A percentile compares a stretch with the other conserved stretches of the same genome.
Conservation (phyloP, 768 basidiomycete species). For the Kwoniella sp. region DNA sequence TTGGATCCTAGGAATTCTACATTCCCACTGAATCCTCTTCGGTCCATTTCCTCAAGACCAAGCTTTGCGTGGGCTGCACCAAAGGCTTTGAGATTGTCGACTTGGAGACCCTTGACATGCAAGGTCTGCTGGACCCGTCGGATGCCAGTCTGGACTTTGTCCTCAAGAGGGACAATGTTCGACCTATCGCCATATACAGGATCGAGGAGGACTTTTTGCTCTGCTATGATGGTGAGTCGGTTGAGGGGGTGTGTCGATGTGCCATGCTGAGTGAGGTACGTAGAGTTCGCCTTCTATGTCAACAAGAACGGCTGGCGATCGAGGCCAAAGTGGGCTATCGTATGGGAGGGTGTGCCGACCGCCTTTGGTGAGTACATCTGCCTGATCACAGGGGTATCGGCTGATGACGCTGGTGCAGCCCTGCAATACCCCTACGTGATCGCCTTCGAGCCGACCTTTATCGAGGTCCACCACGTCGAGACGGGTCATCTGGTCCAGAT, state of each 20-base stretch:
- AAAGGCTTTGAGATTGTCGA: conserved; percentile 99
- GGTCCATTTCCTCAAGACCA: conserved; percentile 94
- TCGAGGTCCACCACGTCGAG: conserved; percentile 93
- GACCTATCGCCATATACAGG: conserved; percentile 93
- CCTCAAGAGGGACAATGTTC: conserved; percentile 75
- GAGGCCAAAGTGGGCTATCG: conserved; percentile 84
- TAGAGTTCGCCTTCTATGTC: conserved; percentile 98
- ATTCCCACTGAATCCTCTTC: conserved; percentile 96
- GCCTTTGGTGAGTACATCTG: conserved; percentile 71
- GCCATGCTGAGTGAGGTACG: conserved; percentile 52
- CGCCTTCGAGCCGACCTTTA: conserved; percentile 92
- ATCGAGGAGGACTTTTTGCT: conserved; percentile 94
- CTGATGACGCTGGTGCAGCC: conserved; percentile 55
- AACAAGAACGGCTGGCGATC: conserved; percentile 93
- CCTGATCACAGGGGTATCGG: no score
- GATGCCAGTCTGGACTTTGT: conserved; percentile 92
- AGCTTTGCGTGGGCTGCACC: conserved; percentile 93
- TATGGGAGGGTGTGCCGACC: conserved; percentile 93
- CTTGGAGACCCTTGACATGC: conserved; percentile 92
- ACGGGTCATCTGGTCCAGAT: conserved; percentile 88
- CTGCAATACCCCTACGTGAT: conserved; percentile 94
- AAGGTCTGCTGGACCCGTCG: conserved; percentile 86
- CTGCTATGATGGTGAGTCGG: conserved; percentile 84
- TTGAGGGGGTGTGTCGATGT: background rate
- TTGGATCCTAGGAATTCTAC: conserved; percentile 76